Evolutionary conservation across 805 yeast genomes (phyloP).

Genomic region (Metschnikowia santaceciliae): DNA sequence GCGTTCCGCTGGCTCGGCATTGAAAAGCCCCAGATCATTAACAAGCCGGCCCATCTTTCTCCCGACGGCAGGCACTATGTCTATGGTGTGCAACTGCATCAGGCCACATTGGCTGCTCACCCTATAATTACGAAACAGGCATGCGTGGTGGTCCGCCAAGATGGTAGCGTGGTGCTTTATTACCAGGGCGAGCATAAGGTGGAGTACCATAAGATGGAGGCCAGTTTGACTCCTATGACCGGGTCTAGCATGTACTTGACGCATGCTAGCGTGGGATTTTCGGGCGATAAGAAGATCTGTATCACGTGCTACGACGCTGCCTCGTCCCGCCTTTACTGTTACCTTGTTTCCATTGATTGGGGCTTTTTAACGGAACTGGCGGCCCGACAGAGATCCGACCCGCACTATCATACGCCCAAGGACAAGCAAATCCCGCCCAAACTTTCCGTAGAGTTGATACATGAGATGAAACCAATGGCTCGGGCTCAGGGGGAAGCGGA

Average conservation of each 20-base stretch:
- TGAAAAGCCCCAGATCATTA: conserved; percentile 62
- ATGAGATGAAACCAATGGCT: conserved; percentile 22
- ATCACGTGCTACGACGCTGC: conserved; percentile 39
- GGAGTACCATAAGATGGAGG: conserved; percentile 45
- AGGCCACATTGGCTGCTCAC: conserved; percentile 60
- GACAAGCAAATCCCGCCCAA: conserved; percentile 40
- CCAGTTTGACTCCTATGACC: conserved; percentile 19
- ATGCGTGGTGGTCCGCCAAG: conserved; percentile 58
- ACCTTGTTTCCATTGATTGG: conserved; percentile 49
- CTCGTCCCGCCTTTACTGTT: conserved; percentile 38
- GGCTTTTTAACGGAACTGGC: conserved; percentile 49
- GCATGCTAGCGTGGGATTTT: conserved; percentile 52
- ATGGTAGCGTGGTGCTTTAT: conserved; percentile 57
- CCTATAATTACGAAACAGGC: conserved; percentile 69
- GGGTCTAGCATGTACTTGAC: conserved; percentile 12
- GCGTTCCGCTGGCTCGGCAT: conserved; percentile 70
- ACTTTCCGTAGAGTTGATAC: conserved; percentile 30
- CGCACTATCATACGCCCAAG: conserved; percentile 49
- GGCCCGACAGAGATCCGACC: conserved; percentile 41
- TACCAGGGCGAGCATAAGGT: conserved; percentile 62
- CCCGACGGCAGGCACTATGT: conserved; percentile 33
- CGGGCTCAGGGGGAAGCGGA: background rate
- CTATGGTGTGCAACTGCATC: conserved; percentile 58
- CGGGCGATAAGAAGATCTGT: conserved; percentile 43
- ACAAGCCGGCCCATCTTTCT: conserved; percentile 47